Base-by-base conservation (phyloP, 495 filamentous ascomycete species). In the Sordaria brevicollis region DNA sequence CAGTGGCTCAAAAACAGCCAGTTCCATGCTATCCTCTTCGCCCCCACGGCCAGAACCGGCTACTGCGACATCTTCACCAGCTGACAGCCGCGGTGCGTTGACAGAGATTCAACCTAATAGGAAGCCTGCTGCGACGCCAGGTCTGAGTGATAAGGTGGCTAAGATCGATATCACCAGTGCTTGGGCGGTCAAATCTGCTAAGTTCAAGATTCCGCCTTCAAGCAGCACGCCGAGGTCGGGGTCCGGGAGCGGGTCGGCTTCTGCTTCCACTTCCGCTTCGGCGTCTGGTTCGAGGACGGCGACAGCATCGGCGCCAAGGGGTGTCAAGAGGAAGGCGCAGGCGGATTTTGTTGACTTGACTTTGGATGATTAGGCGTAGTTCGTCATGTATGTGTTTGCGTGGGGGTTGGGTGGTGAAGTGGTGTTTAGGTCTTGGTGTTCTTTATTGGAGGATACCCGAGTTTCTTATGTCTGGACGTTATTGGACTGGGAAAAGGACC, bases 341-440 rank as follows among this genome's bases (percentile, higher is more conserved):
- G 62, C 21, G 1, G 74, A 69, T 19, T 57, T 73, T n/a, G 66
- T 75, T 49, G 74, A 75, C 68, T 57, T 73, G 41, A 75, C 68
- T 2, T 43, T 36, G 5, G 71, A 73, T 21, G 71, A 71, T 33
- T 17, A 25, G n/a, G n/a, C n/a, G n/a, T n/a, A n/a, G n/a, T n/a
- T n/a, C n/a, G n/a, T n/a, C n/a, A n/a, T n/a, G n/a, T n/a, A n/a
- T n/a, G n/a, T n/a, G n/a, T n/a, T n/a, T n/a, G n/a, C n/a, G n/a
- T n/a, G n/a, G n/a, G n/a, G n/a, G n/a, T n/a, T n/a, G n/a, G n/a
- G n/a, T n/a, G n/a, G n/a, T n/a, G n/a, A n/a, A n/a, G n/a, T n/a
- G n/a, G n/a, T n/a, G n/a, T n/a, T n/a, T n/a, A n/a, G n/a, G n/a
- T n/a, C n/a, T n/a, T n/a, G n/a, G n/a, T n/a, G n/a, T n/a, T n/a